Percentiles rank a stretch among this genome's conserved stretches.
These are phyloP conservation scores for Tarenaya hassleriana DNA, from an alignment of 345 rosid species.

Conservation along the genomic window DNA sequence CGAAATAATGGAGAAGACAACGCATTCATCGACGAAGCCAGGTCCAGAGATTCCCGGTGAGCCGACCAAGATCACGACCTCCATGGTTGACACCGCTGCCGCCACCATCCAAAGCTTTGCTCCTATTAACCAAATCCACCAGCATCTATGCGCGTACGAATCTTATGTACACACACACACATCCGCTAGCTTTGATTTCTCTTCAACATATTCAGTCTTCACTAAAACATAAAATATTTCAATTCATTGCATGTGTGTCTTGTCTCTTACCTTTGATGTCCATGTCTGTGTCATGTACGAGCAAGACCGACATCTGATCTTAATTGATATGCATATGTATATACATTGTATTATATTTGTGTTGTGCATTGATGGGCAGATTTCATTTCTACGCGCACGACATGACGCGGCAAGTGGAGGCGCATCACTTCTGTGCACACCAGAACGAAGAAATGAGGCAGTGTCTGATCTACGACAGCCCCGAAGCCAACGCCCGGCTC, in stretches of 20 bases:
- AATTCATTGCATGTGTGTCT: not conserved
- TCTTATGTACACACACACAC: too few species aligned
- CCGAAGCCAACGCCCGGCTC: slow-evolving; percentile 43
- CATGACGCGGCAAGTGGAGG: slow-evolving; percentile 79
- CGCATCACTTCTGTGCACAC: slow-evolving; percentile 72
- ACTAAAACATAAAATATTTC: not conserved
- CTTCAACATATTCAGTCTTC: not conserved
- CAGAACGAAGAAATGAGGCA: slow-evolving; percentile 82
- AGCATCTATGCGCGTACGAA: slow-evolving; percentile 79
- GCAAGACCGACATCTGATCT: too few species aligned
- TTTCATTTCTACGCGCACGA: slow-evolving; percentile 65
- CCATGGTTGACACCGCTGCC: slow-evolving; percentile 57
- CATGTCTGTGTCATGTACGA: not conserved
- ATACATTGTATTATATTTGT: not conserved
- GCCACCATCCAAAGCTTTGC: slow-evolving; percentile 54
- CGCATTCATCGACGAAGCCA: slow-evolving; percentile 23
- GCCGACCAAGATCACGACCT: slow-evolving; percentile 39
- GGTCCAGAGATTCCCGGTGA: slow-evolving; percentile 56
- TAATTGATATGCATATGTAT: not conserved
- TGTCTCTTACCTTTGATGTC: too few species aligned
- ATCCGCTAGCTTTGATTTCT: too few species aligned
- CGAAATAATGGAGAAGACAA: slow-evolving; percentile 23
- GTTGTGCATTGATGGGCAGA: slow-evolving; percentile 24
- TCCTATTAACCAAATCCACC: slow-evolving; percentile 64
- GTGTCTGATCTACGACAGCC: slow-evolving; percentile 63